Base-by-base conservation (phyloP, 805 yeast species). In the Barnettozyma populi region DNA sequence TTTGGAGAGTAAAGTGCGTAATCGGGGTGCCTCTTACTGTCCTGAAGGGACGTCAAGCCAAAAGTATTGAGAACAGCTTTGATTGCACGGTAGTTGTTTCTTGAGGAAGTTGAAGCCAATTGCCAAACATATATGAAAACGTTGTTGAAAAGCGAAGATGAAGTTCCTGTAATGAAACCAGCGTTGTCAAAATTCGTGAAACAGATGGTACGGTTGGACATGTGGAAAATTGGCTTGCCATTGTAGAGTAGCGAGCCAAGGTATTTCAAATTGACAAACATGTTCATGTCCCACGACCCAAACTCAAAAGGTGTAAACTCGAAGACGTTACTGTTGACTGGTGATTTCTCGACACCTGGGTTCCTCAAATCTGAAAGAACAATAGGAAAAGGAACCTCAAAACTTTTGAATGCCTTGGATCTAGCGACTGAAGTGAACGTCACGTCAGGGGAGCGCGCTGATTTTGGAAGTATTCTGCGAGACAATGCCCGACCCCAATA, bases 401-500 rank as follows among this genome's bases (percentile, higher is more conserved):
- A 62, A 27, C 51, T 61, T 50, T 55, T 54, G 52, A 73, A 79
- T 27, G 74, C 67, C 14, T 57, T 41, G 4, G 73, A 52, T 1
- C 61, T 52, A 13, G 70, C 59, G 2, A 74, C 58, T 0, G 74
- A 68, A 0, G 76, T 64, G 21, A 76, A 52, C 0, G 78, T 69
- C 2, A 60, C 52, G 13, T 72, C 69, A 3, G 73, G 69, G 2
- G 67, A 52, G 29, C 70, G 50, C 6, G 67, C 60, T 10, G 59
- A 44, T 21, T 57, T 57, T 0, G 75, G 71, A 44, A 78, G 74
- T 2, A 79, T 64, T 34, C 65, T 68, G 48, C 76, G 67, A 3
- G 79, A 67, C 32, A 82, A 64, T 0, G 86, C 86, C 50, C 80
- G 67, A 0, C 86, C 87, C 84, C 86, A 79, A 55, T 81, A 82